phyloP scores from a whole-genome alignment of 106 monocot genomes.

The Acorus gramineus region DNA sequence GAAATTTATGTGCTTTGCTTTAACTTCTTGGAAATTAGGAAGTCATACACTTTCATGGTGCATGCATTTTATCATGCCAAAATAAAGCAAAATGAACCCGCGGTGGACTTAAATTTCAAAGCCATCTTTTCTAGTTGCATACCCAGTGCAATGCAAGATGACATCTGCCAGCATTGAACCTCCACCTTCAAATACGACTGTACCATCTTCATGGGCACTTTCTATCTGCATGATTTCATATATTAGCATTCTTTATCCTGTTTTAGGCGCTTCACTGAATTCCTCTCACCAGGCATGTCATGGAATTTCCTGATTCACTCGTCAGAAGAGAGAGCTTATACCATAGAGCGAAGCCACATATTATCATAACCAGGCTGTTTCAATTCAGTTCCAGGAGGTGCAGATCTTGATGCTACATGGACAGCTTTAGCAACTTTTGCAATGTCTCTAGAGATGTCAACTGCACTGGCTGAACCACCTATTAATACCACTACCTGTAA shows the following conservation, averaged over 20 bases:
- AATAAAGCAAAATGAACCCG: neutral
- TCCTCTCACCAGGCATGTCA: too few species aligned
- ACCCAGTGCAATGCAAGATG: slow-evolving; percentile 97
- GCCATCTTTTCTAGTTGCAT: slow-evolving; percentile 7
- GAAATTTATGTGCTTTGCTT: too few species aligned
- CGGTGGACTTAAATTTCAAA: neutral
- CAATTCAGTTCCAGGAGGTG: slow-evolving; percentile 12
- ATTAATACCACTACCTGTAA: slow-evolving; percentile 76
- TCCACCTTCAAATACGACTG: slow-evolving; percentile 18
- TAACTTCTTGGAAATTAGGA: too few species aligned
- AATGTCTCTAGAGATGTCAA: slow-evolving; percentile 85
- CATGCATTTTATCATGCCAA: neutral
- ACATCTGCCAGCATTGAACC: slow-evolving; percentile 46
- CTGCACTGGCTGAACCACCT: slow-evolving; percentile 77
- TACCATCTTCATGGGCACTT: slow-evolving; percentile 22
- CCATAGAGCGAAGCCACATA: slow-evolving; percentile 89
- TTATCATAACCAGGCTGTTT: slow-evolving; percentile 66
- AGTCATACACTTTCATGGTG: too few species aligned
- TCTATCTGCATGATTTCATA: slow-evolving; percentile 41
- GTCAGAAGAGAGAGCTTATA: slow-evolving; percentile 36
- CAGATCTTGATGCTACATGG: slow-evolving; percentile 60
- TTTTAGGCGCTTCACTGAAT: too few species aligned
- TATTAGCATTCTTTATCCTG: neutral
- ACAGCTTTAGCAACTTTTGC: slow-evolving; percentile 73
- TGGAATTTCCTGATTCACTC: slow-evolving; percentile 3